A percentile compares a stretch with the other conserved stretches of the same genome.
phyloP scores from a whole-genome alignment of 371 early-diverging fungal species.

The Chytridiales sp. region DNA sequence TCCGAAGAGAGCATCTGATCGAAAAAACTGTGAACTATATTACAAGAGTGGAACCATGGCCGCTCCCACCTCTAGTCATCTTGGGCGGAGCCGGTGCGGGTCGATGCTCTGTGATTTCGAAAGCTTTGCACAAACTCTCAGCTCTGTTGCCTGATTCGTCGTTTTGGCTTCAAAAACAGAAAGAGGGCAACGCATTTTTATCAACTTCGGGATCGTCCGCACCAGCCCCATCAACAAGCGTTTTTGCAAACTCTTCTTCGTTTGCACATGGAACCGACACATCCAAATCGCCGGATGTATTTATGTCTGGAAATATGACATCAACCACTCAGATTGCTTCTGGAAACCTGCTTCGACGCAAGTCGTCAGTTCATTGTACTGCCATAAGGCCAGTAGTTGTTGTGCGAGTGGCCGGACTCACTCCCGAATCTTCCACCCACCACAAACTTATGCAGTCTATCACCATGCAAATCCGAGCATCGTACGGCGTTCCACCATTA shows the following conservation, averaged over 20 bases:
- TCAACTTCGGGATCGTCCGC: no score
- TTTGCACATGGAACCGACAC: no score
- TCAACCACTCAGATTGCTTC: no score
- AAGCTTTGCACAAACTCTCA: slow-evolving; percentile 12
- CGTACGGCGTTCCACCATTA: slow-evolving; percentile 16
- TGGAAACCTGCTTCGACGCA: no score
- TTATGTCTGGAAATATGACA: not conserved
- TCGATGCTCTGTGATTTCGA: slow-evolving; percentile 16
- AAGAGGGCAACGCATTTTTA: no score
- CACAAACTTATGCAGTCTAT: slow-evolving; percentile 17
- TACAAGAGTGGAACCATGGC: slow-evolving; percentile 1
- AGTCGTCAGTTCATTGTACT: no score
- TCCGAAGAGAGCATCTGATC: slow-evolving; percentile 16
- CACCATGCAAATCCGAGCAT: slow-evolving; percentile 19
- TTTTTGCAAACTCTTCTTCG: no score
- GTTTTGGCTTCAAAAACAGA: no score
- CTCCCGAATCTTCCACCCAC: slow-evolving; percentile 12
- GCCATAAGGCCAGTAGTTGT: slow-evolving; percentile 20
- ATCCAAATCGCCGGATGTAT: not conserved
- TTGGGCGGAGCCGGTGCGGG: slow-evolving; percentile 17
- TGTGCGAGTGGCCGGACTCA: slow-evolving; percentile 15
- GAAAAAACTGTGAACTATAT: slow-evolving; percentile 21
- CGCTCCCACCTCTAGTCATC: slow-evolving; percentile 21
- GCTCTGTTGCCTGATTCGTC: no score
- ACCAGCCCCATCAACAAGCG: no score